Evolutionary conservation across 768 basidiomycete species (phyloP), one percentile per base, ranked within the genome.

Genomic region (Lentinus brumalis): DNA sequence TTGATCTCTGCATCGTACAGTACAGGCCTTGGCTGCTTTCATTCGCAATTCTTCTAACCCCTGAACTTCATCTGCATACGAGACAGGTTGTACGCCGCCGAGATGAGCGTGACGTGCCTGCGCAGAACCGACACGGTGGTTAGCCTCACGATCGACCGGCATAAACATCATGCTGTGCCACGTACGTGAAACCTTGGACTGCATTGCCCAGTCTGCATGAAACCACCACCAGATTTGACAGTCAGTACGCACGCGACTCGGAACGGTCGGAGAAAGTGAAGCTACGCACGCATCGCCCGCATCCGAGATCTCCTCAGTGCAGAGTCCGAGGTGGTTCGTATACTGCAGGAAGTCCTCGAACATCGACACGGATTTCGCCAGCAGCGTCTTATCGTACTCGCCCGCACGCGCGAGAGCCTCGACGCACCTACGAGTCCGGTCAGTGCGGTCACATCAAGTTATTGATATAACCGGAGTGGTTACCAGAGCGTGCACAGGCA

Each of bases 321-420:
- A 94, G 35, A 96, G 75, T 0, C 89, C 92, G 38, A 95, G 87
- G 68, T 96, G 94, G 72, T 96, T 96, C 5, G 88, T 84, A 71
- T 91, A 94, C 46, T 90, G 79, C 53, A 91, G 70, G 72, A 92
- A 92, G 72, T 90, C 89, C 87, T 96, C 93, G 63, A 98, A 95
- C 90, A 97, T 95, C n/a, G 82, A 74, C 5, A 91, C 80, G 5
- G 94, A 88, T 54, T 82, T 84, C 14, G 76, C 76, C 14, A 96
- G 77, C 65, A 94, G 80, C 7, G 79, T 65, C 50, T 76, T 79
- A 66, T 96, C 90, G 61, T 83, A 92, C 59, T 90, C 83, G 0
- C 94, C 94, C 0, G 91, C 95, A 10, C 96, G 83, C 0, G 94
- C 92, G 62, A 98, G 75, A 0, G 94, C 94, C 68, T 98, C 95